Evolutionary conservation across 306 rosid species (phyloP), one percentile per base, ranked within the genome.

Genomic region (Prunus campanulata): DNA sequence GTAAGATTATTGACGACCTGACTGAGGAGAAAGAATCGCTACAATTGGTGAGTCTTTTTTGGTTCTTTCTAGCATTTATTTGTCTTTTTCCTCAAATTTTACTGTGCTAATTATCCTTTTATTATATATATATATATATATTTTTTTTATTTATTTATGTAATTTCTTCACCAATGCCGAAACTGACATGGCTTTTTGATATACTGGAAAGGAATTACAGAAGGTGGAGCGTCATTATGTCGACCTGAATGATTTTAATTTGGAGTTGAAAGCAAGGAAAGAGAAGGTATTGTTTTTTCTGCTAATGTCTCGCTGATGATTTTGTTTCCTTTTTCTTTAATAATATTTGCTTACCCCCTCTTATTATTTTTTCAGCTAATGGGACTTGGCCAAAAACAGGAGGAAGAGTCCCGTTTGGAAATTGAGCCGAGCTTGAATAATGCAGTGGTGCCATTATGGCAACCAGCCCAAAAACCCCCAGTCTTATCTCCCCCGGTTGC

Each of bases 161-260:
- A 78, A 78, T 22, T 74, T 1, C n/a, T 47, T 27, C 59, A 16
- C 52, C 59, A 61, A 74, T 32, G 10, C 46, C 24, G 48, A 44
- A 32, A 20, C 12, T 48, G 18, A 42, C 29, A n/a, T 16, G 46
- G 52, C 8, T 30, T 48, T 22, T 14, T 47, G 35, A 35, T 44
- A 52, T 64, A 32, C 24, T 25, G 14, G 61, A 44, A 86, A 92
- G 92, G 90, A 90, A 64, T 1, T 88, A 13, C 74, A 83, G 62
- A 82, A 71, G 50, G 89, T 83, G 66, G 67, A 78, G 56, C 42
- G 66, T 49, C 46, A 77, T 52, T 57, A 32, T 18, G 76, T 72
- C 6, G 57, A 68, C 20, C 51, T 86, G 57, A 68, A 72, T 30
- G 68, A 82, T 22, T 59, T 25, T 27, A 89, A 87, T 82, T 69